Conservation (phyloP, 2,329 filamentous ascomycete species). For the Ophiocordyceps camponoti-floridani region DNA sequence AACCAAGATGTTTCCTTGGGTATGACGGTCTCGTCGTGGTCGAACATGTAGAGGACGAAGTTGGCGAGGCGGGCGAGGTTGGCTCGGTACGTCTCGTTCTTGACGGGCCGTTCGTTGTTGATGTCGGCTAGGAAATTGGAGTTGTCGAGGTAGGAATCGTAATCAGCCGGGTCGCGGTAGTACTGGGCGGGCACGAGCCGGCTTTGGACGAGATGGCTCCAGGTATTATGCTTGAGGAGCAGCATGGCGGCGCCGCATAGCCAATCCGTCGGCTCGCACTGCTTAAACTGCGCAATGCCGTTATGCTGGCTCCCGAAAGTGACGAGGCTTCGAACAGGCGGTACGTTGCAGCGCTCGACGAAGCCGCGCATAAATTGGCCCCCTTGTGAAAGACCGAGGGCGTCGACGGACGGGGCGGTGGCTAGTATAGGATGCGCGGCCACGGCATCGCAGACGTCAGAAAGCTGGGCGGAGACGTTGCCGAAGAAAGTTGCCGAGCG, state of each 20-base stretch:
- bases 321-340: slow-evolving; percentile 59
- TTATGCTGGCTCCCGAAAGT: slow-evolving; percentile 89
- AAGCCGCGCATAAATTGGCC: slow-evolving; percentile 91
- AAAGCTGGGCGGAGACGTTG: slow-evolving; percentile 67
- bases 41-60: slow-evolving; percentile 82
- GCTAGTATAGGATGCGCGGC: slow-evolving; percentile 61
- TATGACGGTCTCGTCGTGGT: slow-evolving; percentile 67
- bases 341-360: slow-evolving; percentile 67
- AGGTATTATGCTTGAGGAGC: slow-evolving; percentile 63
- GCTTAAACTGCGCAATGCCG: slow-evolving; percentile 70
- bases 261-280: slow-evolving; percentile 55
- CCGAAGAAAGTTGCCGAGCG: slow-evolving; percentile 77
- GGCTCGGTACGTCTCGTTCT: slow-evolving; percentile 57
- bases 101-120: slow-evolving; percentile 71
- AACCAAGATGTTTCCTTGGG: slow-evolving; percentile 91
- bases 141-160: slow-evolving; percentile 56
- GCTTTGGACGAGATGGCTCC: slow-evolving; percentile 59
- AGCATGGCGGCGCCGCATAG: slow-evolving; percentile 67
- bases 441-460: slow-evolving; percentile 60
- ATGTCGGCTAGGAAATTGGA: slow-evolving; percentile 89
- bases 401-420: slow-evolving; percentile 70
- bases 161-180: slow-evolving; percentile 49
- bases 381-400: slow-evolving; percentile 87
- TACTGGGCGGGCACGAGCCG: slow-evolving; percentile 87
- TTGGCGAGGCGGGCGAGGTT: slow-evolving; percentile 54